Evolutionary conservation across 2,329 filamentous ascomycete genomes (phyloP).

Genomic region (Arthrobotrys sinensis): DNA sequence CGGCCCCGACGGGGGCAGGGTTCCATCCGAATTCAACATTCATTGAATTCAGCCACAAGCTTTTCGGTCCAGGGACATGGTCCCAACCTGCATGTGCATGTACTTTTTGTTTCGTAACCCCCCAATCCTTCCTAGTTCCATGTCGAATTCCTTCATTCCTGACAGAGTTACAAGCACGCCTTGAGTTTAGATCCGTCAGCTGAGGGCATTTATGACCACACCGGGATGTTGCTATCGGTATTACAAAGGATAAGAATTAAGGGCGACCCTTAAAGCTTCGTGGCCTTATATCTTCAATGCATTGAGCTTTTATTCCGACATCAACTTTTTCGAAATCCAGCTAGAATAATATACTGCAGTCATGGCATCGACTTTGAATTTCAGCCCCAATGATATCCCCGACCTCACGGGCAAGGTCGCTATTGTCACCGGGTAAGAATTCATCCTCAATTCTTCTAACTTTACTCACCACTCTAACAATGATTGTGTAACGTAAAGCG

Average conservation of each 20-base stretch:
- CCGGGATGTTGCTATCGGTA: too few relatives aligned
- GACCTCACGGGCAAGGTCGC: conserved; percentile 63
- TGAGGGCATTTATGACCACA: too few relatives aligned
- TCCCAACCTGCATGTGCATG: too few relatives aligned
- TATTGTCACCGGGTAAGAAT: conserved; percentile 62
- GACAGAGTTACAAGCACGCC: background rate
- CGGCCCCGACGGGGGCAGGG: background rate
- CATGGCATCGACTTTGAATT: conserved; percentile 25
- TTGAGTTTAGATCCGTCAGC: background rate
- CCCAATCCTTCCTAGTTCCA: too few relatives aligned
- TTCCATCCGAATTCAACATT: conserved; percentile 11
- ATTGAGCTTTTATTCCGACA: background rate
- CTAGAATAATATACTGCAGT: background rate
- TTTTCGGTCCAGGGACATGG: background rate
- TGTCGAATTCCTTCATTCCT: too few relatives aligned
- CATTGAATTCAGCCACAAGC: background rate
- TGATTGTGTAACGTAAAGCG: conserved; percentile 38
- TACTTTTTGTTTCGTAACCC: background rate
- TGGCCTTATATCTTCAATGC: too few relatives aligned
- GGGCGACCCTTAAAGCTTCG: too few relatives aligned
- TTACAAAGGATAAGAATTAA: too few relatives aligned
- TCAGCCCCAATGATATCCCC: conserved; percentile 32
- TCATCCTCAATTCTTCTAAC: too few relatives aligned
- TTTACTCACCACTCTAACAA: background rate
- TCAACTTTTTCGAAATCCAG: background rate